Base-by-base conservation (phyloP, 306 rosid genomes). In the Gillenia trifoliata region DNA sequence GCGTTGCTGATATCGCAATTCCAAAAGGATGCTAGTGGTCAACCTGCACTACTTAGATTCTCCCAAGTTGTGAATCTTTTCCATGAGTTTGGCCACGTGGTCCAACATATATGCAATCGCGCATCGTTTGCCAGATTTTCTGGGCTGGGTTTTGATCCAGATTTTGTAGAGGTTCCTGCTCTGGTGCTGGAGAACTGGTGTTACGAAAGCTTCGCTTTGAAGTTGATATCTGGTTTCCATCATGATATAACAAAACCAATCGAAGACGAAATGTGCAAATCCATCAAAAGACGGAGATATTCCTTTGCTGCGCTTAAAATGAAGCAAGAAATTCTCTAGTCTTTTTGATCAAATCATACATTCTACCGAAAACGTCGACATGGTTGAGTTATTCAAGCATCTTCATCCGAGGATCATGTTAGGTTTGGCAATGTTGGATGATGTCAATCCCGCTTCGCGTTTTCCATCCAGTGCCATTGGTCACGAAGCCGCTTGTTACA, bases 41-140 rank as follows among this genome's bases (percentile, higher is more conserved):
- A 78, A 43, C 79, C 94, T 80, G 93, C 83, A 77, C 85, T 94
- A 77, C 81, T 91, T 79, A 86, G 88, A 71, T 94, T 94, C 84
- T 85, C 98, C 64, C 97, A 94, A 86, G 95, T 91, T 84, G 95
- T 90, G 76, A 80, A 88, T 81, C 87, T 94, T 78, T 87, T 94
- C 88, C 95, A 92, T 28, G 97, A 94, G 88, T 87, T 94, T 78
- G 98, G 95, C 81, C 97, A 91, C 67, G 88, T 91, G 98, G 98
- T 79, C 86, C 92, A 97, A 82, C 96, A 94, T 75, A 83, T 94
- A 65, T 92, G 97, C 89, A 94, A 90, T 83, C 91, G 95, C 38
- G 93, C 99, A 57, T 80, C 95, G 34, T 90, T 88, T 84, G 79
- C 90, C 62, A 84, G 97, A 84, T 78, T 94, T 79, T 94, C 97